Percentiles rank a stretch among this genome's conserved stretches.
These are phyloP conservation scores for Pelargonium cotyledonis DNA, from an alignment of 441 rosid genomes.

Conservation along the genomic window DNA sequence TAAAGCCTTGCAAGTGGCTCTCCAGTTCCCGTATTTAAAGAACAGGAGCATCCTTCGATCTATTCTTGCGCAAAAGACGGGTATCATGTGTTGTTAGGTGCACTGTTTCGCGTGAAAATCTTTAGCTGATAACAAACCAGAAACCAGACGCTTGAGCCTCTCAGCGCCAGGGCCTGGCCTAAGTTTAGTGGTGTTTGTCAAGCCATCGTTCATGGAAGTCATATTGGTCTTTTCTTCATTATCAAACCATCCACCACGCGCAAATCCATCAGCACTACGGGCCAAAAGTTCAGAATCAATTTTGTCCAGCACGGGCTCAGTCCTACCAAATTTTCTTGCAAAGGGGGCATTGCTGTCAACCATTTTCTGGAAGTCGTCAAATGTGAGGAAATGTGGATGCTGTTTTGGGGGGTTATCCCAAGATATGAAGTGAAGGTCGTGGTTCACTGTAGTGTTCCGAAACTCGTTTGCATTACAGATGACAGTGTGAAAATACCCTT, in stretches of 20 bases:
- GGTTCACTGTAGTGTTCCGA: conserved; percentile 49
- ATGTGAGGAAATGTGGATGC: conserved; percentile 59
- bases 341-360: conserved; percentile 74
- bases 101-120: conserved; percentile 51
- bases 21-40: too few species aligned
- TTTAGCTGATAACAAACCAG: conserved; percentile 41
- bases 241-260: conserved; percentile 57
- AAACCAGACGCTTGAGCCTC: conserved; percentile 51
- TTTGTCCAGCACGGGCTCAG: conserved; percentile 70
- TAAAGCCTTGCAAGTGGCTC: too few species aligned
- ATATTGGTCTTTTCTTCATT: conserved; percentile 28
- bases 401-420: conserved; percentile 97
- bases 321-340: conserved; percentile 70
- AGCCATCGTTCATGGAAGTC: conserved; percentile 11
- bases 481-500: conserved; percentile 88
- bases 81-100: conserved; percentile 32
- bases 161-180: conserved; percentile 65
- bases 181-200: conserved; percentile 37
- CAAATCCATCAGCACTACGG: conserved; percentile 45
- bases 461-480: conserved; percentile 62
- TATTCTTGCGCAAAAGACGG: too few species aligned
- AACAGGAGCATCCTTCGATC: too few species aligned
- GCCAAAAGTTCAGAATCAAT: conserved; percentile 72
- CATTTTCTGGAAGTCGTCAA: conserved; percentile 69
- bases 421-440: conserved; percentile 87